Evolutionary conservation across 805 yeast genomes (phyloP), one percentile per base, ranked within the genome.

Genomic region (Saccharomyces paradoxus): DNA sequence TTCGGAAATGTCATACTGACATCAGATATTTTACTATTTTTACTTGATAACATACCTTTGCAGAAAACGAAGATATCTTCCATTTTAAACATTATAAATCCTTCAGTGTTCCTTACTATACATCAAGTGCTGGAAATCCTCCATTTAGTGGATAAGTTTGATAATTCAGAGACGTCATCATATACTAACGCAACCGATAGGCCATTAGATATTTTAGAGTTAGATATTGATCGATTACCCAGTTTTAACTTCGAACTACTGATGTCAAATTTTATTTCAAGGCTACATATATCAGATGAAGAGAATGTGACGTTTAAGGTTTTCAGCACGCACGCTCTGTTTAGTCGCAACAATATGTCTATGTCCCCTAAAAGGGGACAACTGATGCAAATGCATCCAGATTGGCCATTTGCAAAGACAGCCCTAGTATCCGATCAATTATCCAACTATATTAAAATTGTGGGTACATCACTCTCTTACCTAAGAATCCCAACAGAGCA

Each of bases 1-100:
- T 51, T 69, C 13, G 55, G 70, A 5, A 71, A 65, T 51, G 32
- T 62, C 9, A 60, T 67, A 30, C 46, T 68, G 3, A 60, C 64
- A 1, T 62, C 71, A 2, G 69, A 68, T 51, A 30, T 67, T 7
- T 32, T 67, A 2, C 56, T 63, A 24, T 60, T 56, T 51, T 55
- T 61, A n/a, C 48, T 58, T 5, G 58, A 59, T 24, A 55, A 58
- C 10, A 28, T 58, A 12, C 55, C 62, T 3, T 48, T 63, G 14
- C 53, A 60, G 2, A 55, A 58, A 26, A 59, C 65, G 1, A 61
- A 56, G 26, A 28, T 64, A 12, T 56, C 64, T 9, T 58, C 60
- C 48, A 64, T 65, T 10, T 47, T 63, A 13, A 67, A 62, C 52
- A 55, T 69, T 12, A 63, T 69, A 3, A 67, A 70, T 50, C 70